Evolutionary conservation across 179 eudicot species (phyloP).

Genomic region (Actinidia arguta): DNA sequence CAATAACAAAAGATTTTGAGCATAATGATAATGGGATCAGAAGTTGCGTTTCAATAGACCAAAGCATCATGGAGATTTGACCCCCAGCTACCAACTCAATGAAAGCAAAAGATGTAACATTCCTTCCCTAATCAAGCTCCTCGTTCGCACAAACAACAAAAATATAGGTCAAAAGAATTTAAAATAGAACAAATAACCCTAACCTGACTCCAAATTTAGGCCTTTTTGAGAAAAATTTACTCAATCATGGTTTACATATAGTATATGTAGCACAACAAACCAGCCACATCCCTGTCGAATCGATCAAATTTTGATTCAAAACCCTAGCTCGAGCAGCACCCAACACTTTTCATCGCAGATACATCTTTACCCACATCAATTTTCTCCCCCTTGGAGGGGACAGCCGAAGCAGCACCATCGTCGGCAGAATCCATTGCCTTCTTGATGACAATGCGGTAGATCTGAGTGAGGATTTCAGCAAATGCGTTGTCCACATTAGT

Average conservation of each 20-base stretch:
- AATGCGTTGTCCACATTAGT: slow-evolving; percentile 66
- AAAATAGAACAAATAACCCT: neutral
- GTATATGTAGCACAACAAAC: slow-evolving; percentile 13
- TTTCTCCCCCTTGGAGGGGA: slow-evolving; percentile 55
- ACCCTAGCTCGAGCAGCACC: slow-evolving; percentile 56
- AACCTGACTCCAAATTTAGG: neutral
- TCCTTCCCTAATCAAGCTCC: neutral
- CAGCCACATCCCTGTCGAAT: slow-evolving; percentile 4
- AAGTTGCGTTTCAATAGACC: neutral
- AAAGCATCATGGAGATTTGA: neutral
- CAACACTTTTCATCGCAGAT: slow-evolving; percentile 57
- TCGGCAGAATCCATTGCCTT: slow-evolving; percentile 62
- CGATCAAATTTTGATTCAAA: neutral
- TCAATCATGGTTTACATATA: slow-evolving; percentile 4
- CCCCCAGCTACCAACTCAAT: neutral
- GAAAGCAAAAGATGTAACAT: neutral
- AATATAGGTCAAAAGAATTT: neutral
- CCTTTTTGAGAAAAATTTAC: slow-evolving; percentile 17
- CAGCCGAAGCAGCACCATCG: slow-evolving; percentile 44
- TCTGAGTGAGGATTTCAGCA: slow-evolving; percentile 62
- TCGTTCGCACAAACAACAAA: neutral
- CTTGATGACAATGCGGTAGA: slow-evolving; percentile 56
- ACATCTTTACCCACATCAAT: slow-evolving; percentile 59
- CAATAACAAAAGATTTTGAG: too few relatives aligned
- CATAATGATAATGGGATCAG: too few relatives aligned